Evolutionary conservation across 371 early-diverging fungal genomes (phyloP), one percentile per base, ranked within the genome.

Genomic region (Batkoa obscura): DNA sequence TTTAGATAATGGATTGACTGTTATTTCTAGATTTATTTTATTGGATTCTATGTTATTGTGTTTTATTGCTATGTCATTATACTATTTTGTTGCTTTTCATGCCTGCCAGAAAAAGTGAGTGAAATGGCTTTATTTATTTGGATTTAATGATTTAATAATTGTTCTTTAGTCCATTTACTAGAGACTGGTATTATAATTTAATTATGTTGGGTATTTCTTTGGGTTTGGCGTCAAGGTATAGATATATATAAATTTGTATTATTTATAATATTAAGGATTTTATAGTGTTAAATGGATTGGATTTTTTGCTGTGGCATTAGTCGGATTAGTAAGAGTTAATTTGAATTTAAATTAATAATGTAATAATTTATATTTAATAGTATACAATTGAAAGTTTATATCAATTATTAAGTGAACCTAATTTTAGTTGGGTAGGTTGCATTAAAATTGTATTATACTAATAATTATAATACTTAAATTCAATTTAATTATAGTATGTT

Each of bases 211-310:
- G 99, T 47, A 62, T 86, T 1, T 84, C 88, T 12, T 66, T 99
- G 30, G 99, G 99, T 30, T 74, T 86, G 49, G 92, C 85, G 3
- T 69, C 80, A 9, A 85, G 82, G 82, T 77, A 42, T 37, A 6
- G 13, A 17, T 2, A 15, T 13, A n/a, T 42, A 34, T 34, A 12
- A 5, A n/a, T 17, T 39, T 3, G 30, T 15, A 10, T 36, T 39
- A 6, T 53, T 15, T 23, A 23, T 23, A 23, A 23, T 23, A 23
- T 13, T 17, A n/a, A 6, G 43, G 9, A 46, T 39, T 17, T 39
- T 36, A 58, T 61, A 96, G 97, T 72, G 83, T 98, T 13, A 99
- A 99, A 66, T 99, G 99, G 99, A 97, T 99, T 38, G 99, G 99
- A 1, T 71, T 96, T 43, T 88, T 99, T 66, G 84, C 86, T 13